A percentile compares a stretch with the other conserved stretches of the same genome.
phyloP scores from a whole-genome alignment of 768 basidiomycete genomes.

The Calocybe gangraenosa region DNA sequence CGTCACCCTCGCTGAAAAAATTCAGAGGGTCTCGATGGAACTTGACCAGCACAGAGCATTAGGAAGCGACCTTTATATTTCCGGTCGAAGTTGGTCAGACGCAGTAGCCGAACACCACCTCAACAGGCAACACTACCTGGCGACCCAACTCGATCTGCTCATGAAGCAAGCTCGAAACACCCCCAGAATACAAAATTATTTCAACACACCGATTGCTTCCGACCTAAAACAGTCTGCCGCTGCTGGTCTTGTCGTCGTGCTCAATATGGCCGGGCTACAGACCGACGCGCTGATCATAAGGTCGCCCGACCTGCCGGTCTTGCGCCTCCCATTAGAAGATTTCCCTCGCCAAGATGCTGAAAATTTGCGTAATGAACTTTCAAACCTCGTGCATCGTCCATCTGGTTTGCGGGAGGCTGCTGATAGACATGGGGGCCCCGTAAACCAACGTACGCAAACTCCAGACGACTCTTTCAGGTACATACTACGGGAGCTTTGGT shows the following conservation, averaged over 20 bases:
- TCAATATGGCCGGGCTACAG: constrained; percentile 2
- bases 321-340: constrained; percentile 4
- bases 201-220: not conserved
- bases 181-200: not conserved
- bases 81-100: too few species aligned
- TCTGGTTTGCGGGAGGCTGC: too few species aligned
- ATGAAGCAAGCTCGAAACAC: not conserved
- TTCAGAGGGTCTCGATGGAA: not conserved
- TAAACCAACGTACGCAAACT: not conserved
- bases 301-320: constrained; percentile 6
- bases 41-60: not conserved
- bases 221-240: not conserved
- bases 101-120: not conserved
- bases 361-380: not conserved
- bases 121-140: not conserved
- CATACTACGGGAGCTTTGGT: constrained; percentile 4
- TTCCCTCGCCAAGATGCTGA: not conserved
- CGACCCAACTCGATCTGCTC: not conserved
- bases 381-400: not conserved
- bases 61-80: too few species aligned
- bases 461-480: not conserved
- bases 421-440: not conserved
- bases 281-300: constrained; percentile 14
- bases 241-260: not conserved
- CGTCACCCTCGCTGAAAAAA: not conserved